Percentiles rank a stretch among this genome's conserved stretches.
Evolutionary conservation across 2,329 filamentous ascomycete species (phyloP).

Genomic region (Chaetomium sp.): DNA sequence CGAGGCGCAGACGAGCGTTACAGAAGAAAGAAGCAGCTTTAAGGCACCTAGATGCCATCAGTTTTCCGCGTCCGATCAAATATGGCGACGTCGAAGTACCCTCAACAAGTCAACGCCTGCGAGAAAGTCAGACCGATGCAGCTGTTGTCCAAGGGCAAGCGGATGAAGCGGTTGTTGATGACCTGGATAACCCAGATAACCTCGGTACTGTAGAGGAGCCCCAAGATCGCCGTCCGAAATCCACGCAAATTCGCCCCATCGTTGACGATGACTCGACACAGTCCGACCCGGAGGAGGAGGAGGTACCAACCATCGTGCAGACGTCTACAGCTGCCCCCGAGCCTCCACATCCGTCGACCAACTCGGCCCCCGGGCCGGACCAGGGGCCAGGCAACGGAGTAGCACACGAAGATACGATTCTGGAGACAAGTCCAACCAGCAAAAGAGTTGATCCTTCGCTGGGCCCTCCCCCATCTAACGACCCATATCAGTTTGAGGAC

Average conservation of each 20-base stretch:
- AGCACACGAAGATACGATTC: conserved; percentile 24
- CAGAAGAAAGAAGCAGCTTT: conserved; percentile 35
- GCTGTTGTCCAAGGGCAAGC: conserved; percentile 19
- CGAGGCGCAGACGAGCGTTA: conserved; percentile 34
- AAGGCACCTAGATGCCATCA: conserved; percentile 37
- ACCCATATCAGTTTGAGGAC: background rate
- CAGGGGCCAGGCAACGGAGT: background rate
- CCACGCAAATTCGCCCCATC: background rate
- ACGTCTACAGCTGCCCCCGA: conserved; percentile 4
- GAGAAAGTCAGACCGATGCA: conserved; percentile 16
- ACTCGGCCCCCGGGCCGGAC: background rate
- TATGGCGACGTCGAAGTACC: conserved; percentile 33
- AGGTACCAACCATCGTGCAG: background rate
- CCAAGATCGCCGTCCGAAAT: conserved; percentile 11
- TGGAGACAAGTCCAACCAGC: conserved; percentile 27
- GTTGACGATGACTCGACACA: conserved; percentile 20
- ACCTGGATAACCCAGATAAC: conserved; percentile 19
- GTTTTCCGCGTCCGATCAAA: conserved; percentile 29
- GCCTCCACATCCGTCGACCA: conserved; percentile 7
- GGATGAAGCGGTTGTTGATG: conserved; percentile 11
- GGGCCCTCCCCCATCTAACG: background rate
- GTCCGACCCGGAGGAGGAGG: conserved; percentile 16
- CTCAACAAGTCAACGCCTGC: conserved; percentile 28
- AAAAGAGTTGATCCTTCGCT: background rate
- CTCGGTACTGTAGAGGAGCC: conserved; percentile 14